phyloP scores from a whole-genome alignment of 2,329 filamentous ascomycete genomes.

The Fusarium sp. region DNA sequence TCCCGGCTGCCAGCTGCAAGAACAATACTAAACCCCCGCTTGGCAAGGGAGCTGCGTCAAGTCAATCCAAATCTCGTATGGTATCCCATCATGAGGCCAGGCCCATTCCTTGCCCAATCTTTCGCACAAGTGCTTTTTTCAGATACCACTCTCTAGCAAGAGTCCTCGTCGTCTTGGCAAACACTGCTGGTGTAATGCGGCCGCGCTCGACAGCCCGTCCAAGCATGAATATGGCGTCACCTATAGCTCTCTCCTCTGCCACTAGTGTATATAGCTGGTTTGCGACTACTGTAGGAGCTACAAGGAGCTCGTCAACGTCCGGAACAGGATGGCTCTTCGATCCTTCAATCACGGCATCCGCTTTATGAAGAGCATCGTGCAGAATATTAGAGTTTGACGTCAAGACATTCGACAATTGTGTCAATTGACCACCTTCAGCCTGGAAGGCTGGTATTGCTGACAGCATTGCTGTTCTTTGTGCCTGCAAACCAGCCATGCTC shows the following conservation, averaged over 20 bases:
- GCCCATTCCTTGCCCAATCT: slow-evolving; percentile 81
- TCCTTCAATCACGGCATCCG: slow-evolving; percentile 78
- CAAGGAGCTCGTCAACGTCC: slow-evolving; percentile 86
- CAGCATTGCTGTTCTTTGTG: slow-evolving; percentile 81
- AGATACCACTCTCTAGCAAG: slow-evolving; percentile 82
- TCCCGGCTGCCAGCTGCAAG: slow-evolving; percentile 3
- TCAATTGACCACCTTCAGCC: slow-evolving; percentile 75
- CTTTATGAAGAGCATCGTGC: slow-evolving; percentile 77
- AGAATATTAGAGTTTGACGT: slow-evolving; percentile 81
- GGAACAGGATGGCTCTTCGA: slow-evolving; percentile 75
- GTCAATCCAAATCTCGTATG: not conserved
- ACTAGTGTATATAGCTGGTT: slow-evolving; percentile 91
- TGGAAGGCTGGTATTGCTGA: slow-evolving; percentile 74
- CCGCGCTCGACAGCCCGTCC: slow-evolving; percentile 78
- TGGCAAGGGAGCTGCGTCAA: slow-evolving; percentile 1
- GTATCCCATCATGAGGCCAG: slow-evolving; percentile 50
- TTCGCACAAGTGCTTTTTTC: slow-evolving; percentile 81
- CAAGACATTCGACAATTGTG: slow-evolving; percentile 74
- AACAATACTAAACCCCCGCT: slow-evolving; percentile 32
- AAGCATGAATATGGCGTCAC: slow-evolving; percentile 85
- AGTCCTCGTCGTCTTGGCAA: slow-evolving; percentile 78
- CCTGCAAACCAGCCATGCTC: slow-evolving; percentile 76
- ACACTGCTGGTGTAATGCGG: slow-evolving; percentile 73
- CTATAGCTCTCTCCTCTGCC: slow-evolving; percentile 86
- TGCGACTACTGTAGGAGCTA: slow-evolving; percentile 91